Base-by-base conservation (phyloP, 2,329 filamentous ascomycete genomes). In the Septoria petroselini region DNA sequence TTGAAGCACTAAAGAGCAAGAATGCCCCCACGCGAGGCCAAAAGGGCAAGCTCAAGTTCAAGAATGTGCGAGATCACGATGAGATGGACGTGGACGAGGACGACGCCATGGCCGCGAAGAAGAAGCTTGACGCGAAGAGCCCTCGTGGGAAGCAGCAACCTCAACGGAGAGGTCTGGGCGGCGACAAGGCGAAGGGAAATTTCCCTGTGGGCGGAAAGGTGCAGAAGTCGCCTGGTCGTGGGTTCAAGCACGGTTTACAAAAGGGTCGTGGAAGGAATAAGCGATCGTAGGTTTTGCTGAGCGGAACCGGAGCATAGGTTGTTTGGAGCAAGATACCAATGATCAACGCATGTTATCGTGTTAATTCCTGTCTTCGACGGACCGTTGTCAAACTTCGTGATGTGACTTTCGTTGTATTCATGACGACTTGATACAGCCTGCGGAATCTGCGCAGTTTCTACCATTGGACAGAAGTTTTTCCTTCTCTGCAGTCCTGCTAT, bases 31-130 rank as follows among this genome's bases (percentile, higher is more conserved):
- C 77, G 51, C 70, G 78, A 25, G 80, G 80, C 29, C 78, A 81
- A 62, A 76, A 76, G 60, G 80, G 81, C 9, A 79, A 78, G 61
- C 67, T 83, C 54, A 82, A 81, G 70, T 80, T 83, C 63, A 78
- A 76, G 46, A 76, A 77, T 68, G 76, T 69, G 61, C 68, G 63
- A 50, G 52, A 51, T 27, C 69, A 72, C 15, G 69, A 62, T 23
- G 71, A 72, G n/a, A 73, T 73, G 68, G 74, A 76, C 37, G 65
- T 74, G 47, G 73, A 75, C 49, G 69, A 70, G 38, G 68, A 66
- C 14, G 72, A 72, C 30, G 54, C 69, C 46, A 30, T 64, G 55
- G 50, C 67, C 11, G 60, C 60, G n/a, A 66, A 68, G 55, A 69
- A 66, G 50, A 68, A 68, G 40, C 45, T 57, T 7, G 59, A 57